Evolutionary conservation across 371 early-diverging fungal genomes (phyloP), one percentile per base, ranked within the genome.

Genomic region (Cokeromyces recurvatus): DNA sequence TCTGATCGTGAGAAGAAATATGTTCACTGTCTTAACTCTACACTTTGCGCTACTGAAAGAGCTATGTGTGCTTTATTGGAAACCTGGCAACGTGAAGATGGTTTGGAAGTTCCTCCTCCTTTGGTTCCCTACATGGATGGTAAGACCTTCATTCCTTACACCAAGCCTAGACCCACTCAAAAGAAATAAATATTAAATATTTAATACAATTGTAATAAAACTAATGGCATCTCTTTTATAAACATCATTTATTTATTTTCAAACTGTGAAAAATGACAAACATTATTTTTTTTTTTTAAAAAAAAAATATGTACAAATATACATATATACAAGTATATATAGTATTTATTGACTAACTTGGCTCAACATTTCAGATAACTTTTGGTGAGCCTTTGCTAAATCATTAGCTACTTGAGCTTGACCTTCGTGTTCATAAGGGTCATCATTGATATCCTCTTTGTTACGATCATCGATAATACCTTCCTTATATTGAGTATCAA

Each of bases 21-120:
- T 59, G 99, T 95, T 22, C 99, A 99, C 77, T 93, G 95, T 74
- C 85, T 99, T 48, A 99, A 99, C 85, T 89, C 95, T 47, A 99
- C 99, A 1, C 78, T 99, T 32, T 94, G 95, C 51, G 99, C 99
- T 38, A 95, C 98, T 35, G 98, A 98, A 59, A 87, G 99, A 51
- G 90, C 99, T 20, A 74, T 99, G 38, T 99, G 99, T 74, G 96
- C 95, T 72, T 72, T 99, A 40, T 69, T 99, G 46, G 99, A 99
- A 72, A 99, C 89, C 79, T 96, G 93, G 78, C 99, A 99, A 72
- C 97, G 97, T 24, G 74, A 84, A 59, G 71, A 85, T 59, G 92
- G 99, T 66, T 77, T 95, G 29, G 82, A 85, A 48, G 77, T 97
- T 19, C 98, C 97, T 35, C 85, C 83, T 44, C 85, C 84, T 10